Conservation (phyloP, 768 basidiomycete genomes). For the Leucogyrophana mollusca region DNA sequence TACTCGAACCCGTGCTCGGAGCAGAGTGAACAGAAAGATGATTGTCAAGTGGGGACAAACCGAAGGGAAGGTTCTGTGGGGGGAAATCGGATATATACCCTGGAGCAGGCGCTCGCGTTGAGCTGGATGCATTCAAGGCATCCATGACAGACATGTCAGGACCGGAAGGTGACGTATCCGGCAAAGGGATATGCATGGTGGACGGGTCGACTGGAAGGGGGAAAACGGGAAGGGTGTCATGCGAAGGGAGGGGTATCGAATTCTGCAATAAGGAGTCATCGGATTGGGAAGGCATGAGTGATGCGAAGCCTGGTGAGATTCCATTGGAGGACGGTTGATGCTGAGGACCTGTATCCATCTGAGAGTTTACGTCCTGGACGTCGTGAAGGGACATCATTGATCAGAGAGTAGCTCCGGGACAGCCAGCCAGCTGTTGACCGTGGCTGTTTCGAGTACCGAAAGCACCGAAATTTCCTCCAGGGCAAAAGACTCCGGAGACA, state of each 20-base stretch:
- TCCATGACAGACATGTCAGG: conserved; percentile 39
- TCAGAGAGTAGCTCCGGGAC: conserved; percentile 6
- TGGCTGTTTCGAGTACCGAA: background rate
- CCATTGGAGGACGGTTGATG: conserved; percentile 10
- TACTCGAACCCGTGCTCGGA: conserved; percentile 24
- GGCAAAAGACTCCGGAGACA: background rate
- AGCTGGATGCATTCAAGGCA: conserved; percentile 6
- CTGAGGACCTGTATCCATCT: conserved; percentile 18
- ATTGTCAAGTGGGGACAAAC: conserved; percentile 37
- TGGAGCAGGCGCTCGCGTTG: conserved; percentile 26
- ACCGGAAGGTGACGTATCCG: conserved; percentile 33
- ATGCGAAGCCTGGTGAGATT: conserved; percentile 9
- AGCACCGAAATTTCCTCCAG: background rate
- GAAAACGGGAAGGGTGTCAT: conserved; percentile 34
- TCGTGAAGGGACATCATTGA: conserved; percentile 20
- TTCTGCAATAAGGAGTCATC: conserved; percentile 16
- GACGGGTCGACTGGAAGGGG: conserved; percentile 29
- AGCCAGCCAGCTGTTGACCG: conserved; percentile 3
- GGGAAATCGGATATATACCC: conserved; percentile 44
- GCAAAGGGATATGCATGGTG: conserved; percentile 39
- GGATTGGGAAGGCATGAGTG: conserved; percentile 10
- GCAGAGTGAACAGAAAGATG: conserved; percentile 24
- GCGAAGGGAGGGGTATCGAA: conserved; percentile 19
- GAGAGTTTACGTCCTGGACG: conserved; percentile 12
- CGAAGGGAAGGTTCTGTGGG: conserved; percentile 30